phyloP scores from a whole-genome alignment of 164 flowering plant species.

The Sextonia rubra region DNA sequence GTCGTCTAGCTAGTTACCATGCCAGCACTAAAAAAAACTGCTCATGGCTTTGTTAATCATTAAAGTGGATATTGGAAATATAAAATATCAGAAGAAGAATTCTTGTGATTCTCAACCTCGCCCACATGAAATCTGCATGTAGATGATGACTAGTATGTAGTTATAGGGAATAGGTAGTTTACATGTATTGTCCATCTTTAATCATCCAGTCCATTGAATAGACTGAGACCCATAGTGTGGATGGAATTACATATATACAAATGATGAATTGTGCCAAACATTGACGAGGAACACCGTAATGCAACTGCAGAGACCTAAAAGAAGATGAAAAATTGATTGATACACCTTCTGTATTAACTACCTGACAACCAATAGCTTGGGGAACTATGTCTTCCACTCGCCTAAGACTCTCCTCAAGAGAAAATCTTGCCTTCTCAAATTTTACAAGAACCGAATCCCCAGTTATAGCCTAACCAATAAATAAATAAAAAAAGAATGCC shows the following conservation, averaged over 20 bases:
- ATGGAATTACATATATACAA: not conserved
- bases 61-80: not conserved
- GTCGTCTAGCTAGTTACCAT: not conserved
- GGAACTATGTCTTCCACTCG: slow-evolving; percentile 92
- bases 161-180: not conserved
- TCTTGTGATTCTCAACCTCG: not conserved
- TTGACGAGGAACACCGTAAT: not conserved
- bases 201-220: no score
- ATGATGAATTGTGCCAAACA: not conserved
- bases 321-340: not conserved
- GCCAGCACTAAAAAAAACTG: not conserved
- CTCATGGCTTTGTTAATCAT: not conserved
- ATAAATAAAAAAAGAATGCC: not conserved
- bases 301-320: not conserved
- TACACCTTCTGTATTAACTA: slow-evolving; percentile 17
- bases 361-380: slow-evolving; percentile 80
- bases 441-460: slow-evolving; percentile 81
- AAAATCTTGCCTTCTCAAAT: slow-evolving; percentile 76
- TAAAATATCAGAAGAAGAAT: not conserved
- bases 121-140: not conserved
- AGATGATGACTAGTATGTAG: not conserved
- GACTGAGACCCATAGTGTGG: not conserved
- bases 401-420: slow-evolving; percentile 70
- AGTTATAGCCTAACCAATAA: slow-evolving; percentile 71
- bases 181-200: no score